Conservation (phyloP, 805 yeast genomes). For the Huiozyma sinensis region DNA sequence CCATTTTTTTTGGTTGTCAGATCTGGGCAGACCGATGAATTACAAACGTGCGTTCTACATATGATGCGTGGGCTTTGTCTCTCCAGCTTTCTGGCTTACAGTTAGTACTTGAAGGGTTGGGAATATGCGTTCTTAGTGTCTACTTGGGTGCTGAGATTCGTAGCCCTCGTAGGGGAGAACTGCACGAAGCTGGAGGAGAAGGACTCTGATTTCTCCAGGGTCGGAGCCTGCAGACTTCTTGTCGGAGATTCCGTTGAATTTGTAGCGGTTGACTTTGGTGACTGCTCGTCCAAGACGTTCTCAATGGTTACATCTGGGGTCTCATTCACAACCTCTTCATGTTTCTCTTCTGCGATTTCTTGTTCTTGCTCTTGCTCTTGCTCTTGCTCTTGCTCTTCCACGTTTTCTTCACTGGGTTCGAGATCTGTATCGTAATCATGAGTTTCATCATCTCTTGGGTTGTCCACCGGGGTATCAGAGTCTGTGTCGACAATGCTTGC, state of each 20-base stretch:
- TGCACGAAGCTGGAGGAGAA: constrained; percentile 7
- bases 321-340: background rate
- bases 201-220: background rate
- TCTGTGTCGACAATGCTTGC: too few relatives aligned
- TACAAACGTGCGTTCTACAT: too few relatives aligned
- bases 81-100: too few relatives aligned
- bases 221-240: background rate
- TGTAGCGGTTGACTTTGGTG: background rate
- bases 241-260: background rate
- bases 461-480: too few relatives aligned
- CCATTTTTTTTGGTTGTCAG: too few relatives aligned
- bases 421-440: background rate
- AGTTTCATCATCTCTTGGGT: background rate
- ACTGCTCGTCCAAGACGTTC: background rate
- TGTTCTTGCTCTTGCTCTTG: background rate
- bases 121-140: constrained; percentile 24
- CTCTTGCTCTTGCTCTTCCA: background rate
- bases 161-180: constrained; percentile 19
- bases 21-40: too few relatives aligned
- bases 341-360: background rate
- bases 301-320: background rate
- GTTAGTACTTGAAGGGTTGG: constrained; percentile 21
- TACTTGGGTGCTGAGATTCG: constrained; percentile 11
- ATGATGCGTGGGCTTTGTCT: too few relatives aligned
- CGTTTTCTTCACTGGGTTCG: background rate